Base-by-base conservation (phyloP, 2,329 filamentous ascomycete genomes). In the Fusarium sp. region DNA sequence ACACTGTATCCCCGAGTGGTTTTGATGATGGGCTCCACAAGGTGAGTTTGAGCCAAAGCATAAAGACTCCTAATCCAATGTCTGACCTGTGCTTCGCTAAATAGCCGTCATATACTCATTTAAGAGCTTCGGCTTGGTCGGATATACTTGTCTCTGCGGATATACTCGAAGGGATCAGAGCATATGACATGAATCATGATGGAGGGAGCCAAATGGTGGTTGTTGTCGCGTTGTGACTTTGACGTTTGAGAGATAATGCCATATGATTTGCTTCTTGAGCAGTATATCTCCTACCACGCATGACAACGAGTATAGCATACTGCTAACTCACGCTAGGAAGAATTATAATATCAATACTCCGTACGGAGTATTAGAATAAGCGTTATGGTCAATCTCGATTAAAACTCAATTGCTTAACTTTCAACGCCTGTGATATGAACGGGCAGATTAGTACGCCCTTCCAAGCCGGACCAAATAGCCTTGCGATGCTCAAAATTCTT, bases 71-170 rank as follows among this genome's bases (percentile, higher is more conserved):
- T 40, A n/a, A 32, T 37, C 30, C 47, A 41, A 62, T 37, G 32
- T 28, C 20, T 6, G 60, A 40, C 47, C 55, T 47, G 46, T 53
- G 55, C 65, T 62, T 52, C 26, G 26, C 28, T 39, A 40, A 65
- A 19, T 50, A 22, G 26, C 30, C 17, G 33, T 59, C 33, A 19
- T 41, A 24, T 43, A 28, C 51, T 51, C 32, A 40, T 45, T 51
- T 57, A 43, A 20, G 24, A 40, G 44, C 35, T 60, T 17, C 49
- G 19, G 20, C 15, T 33, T 60, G 45, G 24, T 22, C 15, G 54
- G 28, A 40, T n/a, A 26, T 13, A 37, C 28, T 30, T 32, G 19
- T 17, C 8, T 50, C 28, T 11, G 10, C 28, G 28, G 28, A 30
- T 30, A 30, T 30, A 30, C 28, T 30, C 10, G 10, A 30, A 6